Conservation (phyloP, 176 grass and related monocot species). For the Musa schizocarpa region DNA sequence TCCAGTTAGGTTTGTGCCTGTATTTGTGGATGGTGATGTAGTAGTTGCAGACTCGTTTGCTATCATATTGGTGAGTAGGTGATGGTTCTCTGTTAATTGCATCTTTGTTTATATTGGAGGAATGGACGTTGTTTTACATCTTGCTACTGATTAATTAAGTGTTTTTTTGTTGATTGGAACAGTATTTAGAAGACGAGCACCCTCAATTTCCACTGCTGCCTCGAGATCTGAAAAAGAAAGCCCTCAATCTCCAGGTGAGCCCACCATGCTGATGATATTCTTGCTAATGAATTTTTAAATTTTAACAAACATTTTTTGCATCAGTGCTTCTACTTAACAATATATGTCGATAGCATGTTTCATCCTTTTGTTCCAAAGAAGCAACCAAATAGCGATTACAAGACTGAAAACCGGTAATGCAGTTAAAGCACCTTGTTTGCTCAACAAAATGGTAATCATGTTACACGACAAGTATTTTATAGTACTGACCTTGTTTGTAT, state of each 20-base stretch:
- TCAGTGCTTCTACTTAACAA: too few species aligned
- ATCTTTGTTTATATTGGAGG: neutral
- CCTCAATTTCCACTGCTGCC: constrained; percentile 59
- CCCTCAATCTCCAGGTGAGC: constrained; percentile 74
- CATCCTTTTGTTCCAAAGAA: too few species aligned
- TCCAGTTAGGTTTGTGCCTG: constrained; percentile 71
- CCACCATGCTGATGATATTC: neutral
- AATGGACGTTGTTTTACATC: neutral
- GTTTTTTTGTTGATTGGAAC: constrained; percentile 15
- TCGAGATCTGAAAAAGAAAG: constrained; percentile 56
- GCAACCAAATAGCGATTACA: too few species aligned
- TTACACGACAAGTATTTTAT: too few species aligned
- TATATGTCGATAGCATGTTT: too few species aligned
- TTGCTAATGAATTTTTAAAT: neutral
- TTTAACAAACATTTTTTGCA: neutral
- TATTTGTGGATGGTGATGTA: constrained; percentile 55
- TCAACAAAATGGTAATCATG: too few species aligned
- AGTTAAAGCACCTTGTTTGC: too few species aligned
- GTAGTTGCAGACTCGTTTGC: constrained; percentile 69
- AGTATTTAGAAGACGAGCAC: constrained; percentile 95
- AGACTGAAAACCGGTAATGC: too few species aligned
- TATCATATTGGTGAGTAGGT: constrained; percentile 49
- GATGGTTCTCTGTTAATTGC: neutral
- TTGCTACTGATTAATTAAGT: neutral
- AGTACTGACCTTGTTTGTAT: too few species aligned